These are phyloP conservation scores for Eudorina sp. DNA, from an alignment of 139 green algal species.

Conservation along the genomic window DNA sequence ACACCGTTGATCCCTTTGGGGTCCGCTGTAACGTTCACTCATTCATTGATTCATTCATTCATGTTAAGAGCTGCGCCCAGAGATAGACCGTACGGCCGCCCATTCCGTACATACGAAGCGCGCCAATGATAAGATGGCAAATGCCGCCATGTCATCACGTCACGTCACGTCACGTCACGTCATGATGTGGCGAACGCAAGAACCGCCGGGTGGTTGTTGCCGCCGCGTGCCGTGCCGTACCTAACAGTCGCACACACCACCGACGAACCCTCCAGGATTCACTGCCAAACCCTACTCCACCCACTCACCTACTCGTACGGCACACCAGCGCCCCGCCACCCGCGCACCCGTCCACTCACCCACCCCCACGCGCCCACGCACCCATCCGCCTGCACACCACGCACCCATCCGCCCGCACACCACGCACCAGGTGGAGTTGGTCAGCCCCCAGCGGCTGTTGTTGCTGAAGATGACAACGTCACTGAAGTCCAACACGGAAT, in stretches of 20 bases:
- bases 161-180: too few species aligned
- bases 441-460: background rate
- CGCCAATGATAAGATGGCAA: too few species aligned
- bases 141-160: too few species aligned
- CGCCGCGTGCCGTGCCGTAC: too few species aligned
- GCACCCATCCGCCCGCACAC: too few species aligned
- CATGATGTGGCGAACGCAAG: too few species aligned
- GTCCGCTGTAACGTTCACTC: background rate
- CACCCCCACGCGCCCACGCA: background rate
- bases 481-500: background rate
- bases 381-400: background rate
- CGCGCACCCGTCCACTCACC: too few species aligned
- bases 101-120: too few species aligned
- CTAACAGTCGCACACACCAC: background rate
- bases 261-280: background rate
- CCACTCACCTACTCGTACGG: background rate
- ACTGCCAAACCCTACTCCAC: background rate
- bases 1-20: background rate
- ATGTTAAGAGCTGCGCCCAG: too few species aligned
- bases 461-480: background rate
- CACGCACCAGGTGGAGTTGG: slow-evolving; percentile 14
- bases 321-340: background rate
- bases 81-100: too few species aligned
- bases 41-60: too few species aligned
- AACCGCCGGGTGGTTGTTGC: too few species aligned